Conservation (phyloP, 2,329 filamentous ascomycete genomes). For the Colletotrichum euphorbiae region DNA sequence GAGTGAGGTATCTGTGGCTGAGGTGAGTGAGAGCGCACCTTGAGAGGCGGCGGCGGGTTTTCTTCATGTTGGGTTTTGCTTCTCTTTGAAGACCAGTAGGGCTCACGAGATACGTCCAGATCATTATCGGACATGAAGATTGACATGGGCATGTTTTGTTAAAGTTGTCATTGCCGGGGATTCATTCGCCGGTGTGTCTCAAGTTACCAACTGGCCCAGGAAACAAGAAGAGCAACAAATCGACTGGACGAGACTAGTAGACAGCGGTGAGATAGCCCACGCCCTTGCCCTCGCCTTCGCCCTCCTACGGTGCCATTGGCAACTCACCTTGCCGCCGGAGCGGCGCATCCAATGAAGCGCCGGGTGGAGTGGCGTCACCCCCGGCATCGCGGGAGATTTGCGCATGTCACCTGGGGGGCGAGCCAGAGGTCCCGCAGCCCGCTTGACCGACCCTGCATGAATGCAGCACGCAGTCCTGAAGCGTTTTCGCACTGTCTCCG, state of each 20-base stretch:
- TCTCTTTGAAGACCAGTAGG: too few species aligned
- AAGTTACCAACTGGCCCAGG: too few species aligned
- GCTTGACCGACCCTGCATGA: background rate
- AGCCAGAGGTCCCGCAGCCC: background rate
- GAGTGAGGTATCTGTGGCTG: background rate
- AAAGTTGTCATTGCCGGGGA: too few species aligned
- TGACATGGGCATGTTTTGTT: too few species aligned
- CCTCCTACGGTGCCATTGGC: fast-evolving
- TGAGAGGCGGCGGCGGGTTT: too few species aligned
- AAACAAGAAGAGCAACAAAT: background rate
- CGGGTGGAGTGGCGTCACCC: constrained; percentile 9
- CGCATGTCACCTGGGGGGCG: background rate
- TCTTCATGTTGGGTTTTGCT: too few species aligned
- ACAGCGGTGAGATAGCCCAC: background rate
- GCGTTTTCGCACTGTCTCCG: background rate
- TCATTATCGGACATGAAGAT: too few species aligned
- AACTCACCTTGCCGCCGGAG: constrained; percentile 8
- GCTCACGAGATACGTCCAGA: too few species aligned
- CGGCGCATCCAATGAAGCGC: constrained; percentile 12
- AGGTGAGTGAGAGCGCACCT: too few species aligned
- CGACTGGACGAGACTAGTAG: constrained; percentile 1
- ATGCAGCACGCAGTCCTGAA: background rate
- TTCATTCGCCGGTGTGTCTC: too few species aligned
- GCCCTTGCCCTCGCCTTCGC: too few species aligned
- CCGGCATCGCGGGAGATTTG: constrained; percentile 21